These are phyloP conservation scores for Trichocladium uniseriatum DNA, from an alignment of 495 filamentous ascomycete genomes.

Conservation along the genomic window DNA sequence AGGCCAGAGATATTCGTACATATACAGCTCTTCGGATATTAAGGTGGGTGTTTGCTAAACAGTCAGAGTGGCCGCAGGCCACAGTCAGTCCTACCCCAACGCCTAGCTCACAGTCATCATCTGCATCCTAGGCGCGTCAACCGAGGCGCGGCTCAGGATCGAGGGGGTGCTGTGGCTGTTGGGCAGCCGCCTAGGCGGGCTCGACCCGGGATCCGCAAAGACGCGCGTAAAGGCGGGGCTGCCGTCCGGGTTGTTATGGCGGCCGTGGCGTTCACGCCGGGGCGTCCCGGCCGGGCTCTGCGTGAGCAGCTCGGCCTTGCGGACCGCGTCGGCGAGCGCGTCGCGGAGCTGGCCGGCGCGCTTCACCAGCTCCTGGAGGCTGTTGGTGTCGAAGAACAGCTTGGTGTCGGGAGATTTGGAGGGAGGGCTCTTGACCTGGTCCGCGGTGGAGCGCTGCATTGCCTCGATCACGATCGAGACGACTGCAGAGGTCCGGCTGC, in stretches of 20 bases:
- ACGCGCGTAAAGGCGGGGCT: constrained; percentile 55
- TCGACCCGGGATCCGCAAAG: constrained; percentile 46
- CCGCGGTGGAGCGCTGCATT: constrained; percentile 53
- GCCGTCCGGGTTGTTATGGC: constrained; percentile 34
- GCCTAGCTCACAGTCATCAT: constrained; percentile 57
- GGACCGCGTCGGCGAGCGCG: constrained; percentile 63
- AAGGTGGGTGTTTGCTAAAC: too few relatives aligned
- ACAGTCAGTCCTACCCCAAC: too few relatives aligned
- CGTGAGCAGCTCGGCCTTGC: constrained; percentile 65
- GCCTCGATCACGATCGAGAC: constrained; percentile 65
- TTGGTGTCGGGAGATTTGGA: constrained; percentile 53
- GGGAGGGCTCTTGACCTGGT: constrained; percentile 37
- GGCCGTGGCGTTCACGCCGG: constrained; percentile 17
- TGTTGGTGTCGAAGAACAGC: constrained; percentile 85
- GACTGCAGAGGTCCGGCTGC: constrained; percentile 49
- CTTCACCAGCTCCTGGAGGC: constrained; percentile 75
- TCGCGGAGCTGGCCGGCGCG: constrained; percentile 70
- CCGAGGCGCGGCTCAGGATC: constrained; percentile 38
- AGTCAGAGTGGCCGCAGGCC: too few relatives aligned
- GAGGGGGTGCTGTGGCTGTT: constrained; percentile 45
- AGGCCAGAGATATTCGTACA: too few relatives aligned
- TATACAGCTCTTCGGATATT: too few relatives aligned
- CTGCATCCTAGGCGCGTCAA: constrained; percentile 51
- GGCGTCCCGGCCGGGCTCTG: constrained; percentile 50
- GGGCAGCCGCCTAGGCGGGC: constrained; percentile 37